Base-by-base conservation (phyloP, 805 yeast species). In the Yarrowia sp. region DNA sequence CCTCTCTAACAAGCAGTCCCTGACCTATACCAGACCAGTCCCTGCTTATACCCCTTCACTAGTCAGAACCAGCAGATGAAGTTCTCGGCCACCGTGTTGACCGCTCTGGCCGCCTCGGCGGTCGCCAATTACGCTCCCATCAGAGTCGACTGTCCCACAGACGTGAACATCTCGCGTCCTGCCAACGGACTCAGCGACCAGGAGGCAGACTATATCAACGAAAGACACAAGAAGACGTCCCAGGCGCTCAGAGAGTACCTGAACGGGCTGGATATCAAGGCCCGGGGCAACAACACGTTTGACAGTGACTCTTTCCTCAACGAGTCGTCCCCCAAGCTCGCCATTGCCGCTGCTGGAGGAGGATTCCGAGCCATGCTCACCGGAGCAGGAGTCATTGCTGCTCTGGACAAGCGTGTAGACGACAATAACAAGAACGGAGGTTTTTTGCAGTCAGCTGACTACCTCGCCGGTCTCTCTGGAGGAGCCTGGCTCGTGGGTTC, bases 311-410 rank as follows among this genome's bases (percentile, higher is more conserved):
- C 55, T 7, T 49, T 63, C 12, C 56, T 63, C n/a, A 41, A 63
- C 15, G 48, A 48, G 9, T 11, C 48, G n/a, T 15, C 46, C 12
- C 67, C 67, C 26, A 63, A 48, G n/a, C 15, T 63, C 8, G 55
- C 67, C 40, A 49, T 63, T 48, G 19, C 67, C 1, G 67, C 67
- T 1, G 67, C 91, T 15, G 97, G 97, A 55, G 97, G 97, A 75
- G 97, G 97, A 3, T 92, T 90, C 77, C 84, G 97, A 71, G 96
- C 97, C 42, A 90, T 92, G 91, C 79, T 92, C 55, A 79, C 83
- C 69, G 97, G 97, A 1, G 97, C 97, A 14, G 97, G 97, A 43
- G 86, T 87, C 76, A 79, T 92, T 22, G 81, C 93, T 0, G 97
- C 94, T 0, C 78, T 90, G 70, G 97, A 92, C 76, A 86, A 87